Conservation (phyloP, 2,329 filamentous ascomycete species). For the Akanthomyces muscarius region DNA sequence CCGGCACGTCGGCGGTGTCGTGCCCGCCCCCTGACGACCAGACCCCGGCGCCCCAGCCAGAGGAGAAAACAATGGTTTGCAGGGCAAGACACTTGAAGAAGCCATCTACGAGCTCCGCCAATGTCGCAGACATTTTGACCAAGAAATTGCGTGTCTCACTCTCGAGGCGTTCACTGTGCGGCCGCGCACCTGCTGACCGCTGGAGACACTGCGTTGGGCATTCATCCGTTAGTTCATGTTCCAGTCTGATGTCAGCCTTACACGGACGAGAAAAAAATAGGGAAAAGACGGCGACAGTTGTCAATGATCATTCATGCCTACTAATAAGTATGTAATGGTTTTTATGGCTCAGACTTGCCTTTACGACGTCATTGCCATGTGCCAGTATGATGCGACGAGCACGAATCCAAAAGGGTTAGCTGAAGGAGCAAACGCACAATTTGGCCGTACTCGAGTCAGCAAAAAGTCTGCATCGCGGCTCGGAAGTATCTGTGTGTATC, state of each 20-base stretch:
- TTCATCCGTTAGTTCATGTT: neutral
- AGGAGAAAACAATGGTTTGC: neutral
- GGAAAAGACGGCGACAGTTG: too few species aligned
- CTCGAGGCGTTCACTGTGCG: too few species aligned
- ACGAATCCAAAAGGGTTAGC: conserved; percentile 42
- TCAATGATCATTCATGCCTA: too few species aligned
- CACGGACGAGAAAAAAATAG: too few species aligned
- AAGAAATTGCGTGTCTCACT: conserved; percentile 7
- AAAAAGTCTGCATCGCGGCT: conserved; percentile 37
- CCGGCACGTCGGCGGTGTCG: too few species aligned
- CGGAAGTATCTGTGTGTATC: conserved; percentile 72
- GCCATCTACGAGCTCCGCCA: neutral
- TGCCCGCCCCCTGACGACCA: too few species aligned
- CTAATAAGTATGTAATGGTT: too few species aligned
- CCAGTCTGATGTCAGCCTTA: neutral
- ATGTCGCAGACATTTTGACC: neutral
- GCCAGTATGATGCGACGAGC: conserved; percentile 25
- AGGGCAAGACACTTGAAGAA: conserved; percentile 2
- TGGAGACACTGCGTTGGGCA: neutral
- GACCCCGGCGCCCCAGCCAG: too few species aligned
- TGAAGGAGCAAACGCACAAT: conserved; percentile 46
- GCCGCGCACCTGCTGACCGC: neutral
- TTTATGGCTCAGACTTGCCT: conserved; percentile 61
- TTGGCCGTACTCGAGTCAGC: conserved; percentile 15
- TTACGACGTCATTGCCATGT: conserved; percentile 49